Evolutionary conservation across 768 basidiomycete species (phyloP), one percentile per base, ranked within the genome.

Genomic region (Dioszegia crocea): DNA sequence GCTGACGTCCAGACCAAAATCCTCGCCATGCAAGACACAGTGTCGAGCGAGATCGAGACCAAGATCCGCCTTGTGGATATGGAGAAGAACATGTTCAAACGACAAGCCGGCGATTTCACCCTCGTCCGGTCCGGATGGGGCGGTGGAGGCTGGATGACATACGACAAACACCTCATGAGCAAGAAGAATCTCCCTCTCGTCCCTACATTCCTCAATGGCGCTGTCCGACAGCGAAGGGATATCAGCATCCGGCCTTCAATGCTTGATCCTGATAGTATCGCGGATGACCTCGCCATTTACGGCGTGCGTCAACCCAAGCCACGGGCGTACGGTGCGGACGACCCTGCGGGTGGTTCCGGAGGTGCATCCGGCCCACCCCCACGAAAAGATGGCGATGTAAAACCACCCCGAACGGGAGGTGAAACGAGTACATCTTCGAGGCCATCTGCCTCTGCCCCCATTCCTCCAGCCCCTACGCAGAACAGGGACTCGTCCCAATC

Each of bases 101-200:
- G 61, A 0, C 27, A 21, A 11, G 57, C 64, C n/a, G 24, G 21
- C 27, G 55, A 27, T 6, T 33, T 39, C 27, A 62, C 62, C 3
- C 40, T 10, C 6, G 30, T 64, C 1, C 60, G 65, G 8, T 59
- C 45, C 36, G 67, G 67, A 10, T 38, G 56, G 9, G 70, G 67
- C 26, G 70, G 63, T 8, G 70, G 67, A 11, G 70, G 70, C 8
- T 71, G 70, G 70, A 31, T 23, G 9, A 24, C 68, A 23, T 46
- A 60, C 33, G 57, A 55, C 30, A 49, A 53, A 2, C n/a, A 50
- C 31, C 49, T 68, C 19, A 30, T 68, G 19, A 66, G 65, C 11
- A 60, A 57, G 19, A 45, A 52, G 14, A 41, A 50, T 26, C 38
- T 56, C 14, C 29, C 45, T 11, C 39, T 66, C 12, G 36, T 61